Percentiles rank a stretch among this genome's conserved stretches.
Evolutionary conservation across 345 rosid species (phyloP).

Genomic region (Hirschfeldia incana): DNA sequence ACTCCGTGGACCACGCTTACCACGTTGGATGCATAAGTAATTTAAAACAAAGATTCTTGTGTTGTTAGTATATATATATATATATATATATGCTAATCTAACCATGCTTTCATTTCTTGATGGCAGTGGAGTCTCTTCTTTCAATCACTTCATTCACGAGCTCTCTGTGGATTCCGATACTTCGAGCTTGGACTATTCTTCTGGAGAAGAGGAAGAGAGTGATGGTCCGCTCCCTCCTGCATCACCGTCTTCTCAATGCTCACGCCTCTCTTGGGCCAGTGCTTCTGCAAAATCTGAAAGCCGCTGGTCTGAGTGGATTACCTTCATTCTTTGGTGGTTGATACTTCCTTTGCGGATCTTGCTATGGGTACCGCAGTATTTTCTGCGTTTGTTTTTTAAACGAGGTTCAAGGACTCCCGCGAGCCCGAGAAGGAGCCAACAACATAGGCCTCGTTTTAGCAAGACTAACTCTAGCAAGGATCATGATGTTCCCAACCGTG

Average conservation of each 20-base stretch:
- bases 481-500: constrained; percentile 64
- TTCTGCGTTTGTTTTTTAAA: constrained; percentile 44
- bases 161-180: constrained; percentile 77
- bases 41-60: neutral
- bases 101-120: constrained; percentile 1
- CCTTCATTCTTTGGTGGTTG: constrained; percentile 58
- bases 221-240: constrained; percentile 58
- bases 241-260: constrained; percentile 73
- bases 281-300: constrained; percentile 42
- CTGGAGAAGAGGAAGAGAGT: constrained; percentile 65
- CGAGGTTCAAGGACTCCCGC: constrained; percentile 40
- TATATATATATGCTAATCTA: neutral
- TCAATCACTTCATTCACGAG: constrained; percentile 88
- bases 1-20: constrained; percentile 85
- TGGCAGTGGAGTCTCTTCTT: constrained; percentile 90
- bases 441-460: constrained; percentile 40
- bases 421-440: constrained; percentile 42
- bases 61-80: neutral
- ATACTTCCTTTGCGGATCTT: constrained; percentile 62
- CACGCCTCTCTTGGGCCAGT: constrained; percentile 63
- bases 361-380: constrained; percentile 50
- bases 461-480: constrained; percentile 55
- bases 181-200: constrained; percentile 72
- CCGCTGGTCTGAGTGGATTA: constrained; percentile 54
- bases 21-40: constrained; percentile 97